phyloP scores from a whole-genome alignment of 768 basidiomycete genomes.

The Termitomyces eurrhizus region DNA sequence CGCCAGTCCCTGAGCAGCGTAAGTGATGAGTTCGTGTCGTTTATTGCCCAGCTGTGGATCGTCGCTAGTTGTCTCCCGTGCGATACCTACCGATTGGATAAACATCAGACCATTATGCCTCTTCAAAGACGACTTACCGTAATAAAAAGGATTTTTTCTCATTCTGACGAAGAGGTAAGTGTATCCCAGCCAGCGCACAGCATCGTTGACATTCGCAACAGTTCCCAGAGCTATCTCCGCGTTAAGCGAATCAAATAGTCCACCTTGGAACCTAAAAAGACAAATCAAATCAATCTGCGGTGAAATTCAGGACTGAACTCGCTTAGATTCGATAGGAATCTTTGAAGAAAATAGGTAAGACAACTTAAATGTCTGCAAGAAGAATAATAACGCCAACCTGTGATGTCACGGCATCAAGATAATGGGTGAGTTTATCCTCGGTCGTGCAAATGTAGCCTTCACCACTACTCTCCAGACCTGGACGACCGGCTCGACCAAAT shows the following conservation, averaged over 20 bases:
- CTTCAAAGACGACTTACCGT: slow-evolving; percentile 48
- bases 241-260: slow-evolving; percentile 89
- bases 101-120: not conserved
- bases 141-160: slow-evolving; percentile 84
- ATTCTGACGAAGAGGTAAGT: slow-evolving; percentile 96
- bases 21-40: slow-evolving; percentile 61
- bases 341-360: slow-evolving; percentile 26
- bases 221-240: slow-evolving; percentile 95
- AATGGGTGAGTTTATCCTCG: slow-evolving; percentile 88
- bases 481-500: slow-evolving; percentile 93
- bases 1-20: slow-evolving; percentile 64
- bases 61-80: slow-evolving; percentile 59
- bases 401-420: slow-evolving; percentile 82
- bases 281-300: slow-evolving; percentile 7
- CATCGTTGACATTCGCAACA: slow-evolving; percentile 82
- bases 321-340: slow-evolving; percentile 97
- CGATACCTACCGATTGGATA: slow-evolving; percentile 44
- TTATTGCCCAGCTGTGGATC: slow-evolving; percentile 73
- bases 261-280: slow-evolving; percentile 61
- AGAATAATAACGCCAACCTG: slow-evolving; percentile 48
- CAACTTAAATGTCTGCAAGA: not conserved
- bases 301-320: slow-evolving; percentile 20
- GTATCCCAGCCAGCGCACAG: slow-evolving; percentile 92
- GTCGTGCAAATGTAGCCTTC: slow-evolving; percentile 97
- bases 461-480: slow-evolving; percentile 85